phyloP scores from a whole-genome alignment of 2,329 filamentous ascomycete species.

The Sporothrix euskadiensis region DNA sequence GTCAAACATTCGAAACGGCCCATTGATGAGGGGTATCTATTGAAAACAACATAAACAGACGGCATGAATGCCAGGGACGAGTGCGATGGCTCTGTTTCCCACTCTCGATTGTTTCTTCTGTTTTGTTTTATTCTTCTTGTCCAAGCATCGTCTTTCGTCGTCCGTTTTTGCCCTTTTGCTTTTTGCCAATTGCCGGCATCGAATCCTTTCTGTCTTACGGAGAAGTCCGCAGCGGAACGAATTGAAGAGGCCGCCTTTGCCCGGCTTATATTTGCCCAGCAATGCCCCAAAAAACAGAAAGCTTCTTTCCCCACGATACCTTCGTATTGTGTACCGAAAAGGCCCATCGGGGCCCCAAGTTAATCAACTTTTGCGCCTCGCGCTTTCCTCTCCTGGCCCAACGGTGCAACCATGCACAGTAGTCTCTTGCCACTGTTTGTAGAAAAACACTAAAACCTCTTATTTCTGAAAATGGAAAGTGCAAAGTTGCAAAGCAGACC shows the following conservation, averaged over 20 bases:
- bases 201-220: not conserved
- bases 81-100: not conserved
- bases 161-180: not conserved
- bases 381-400: not conserved
- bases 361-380: constrained; percentile 1
- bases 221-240: not conserved
- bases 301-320: not conserved
- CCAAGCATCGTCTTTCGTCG: not conserved
- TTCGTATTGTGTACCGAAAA: not conserved
- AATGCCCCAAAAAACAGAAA: not conserved
- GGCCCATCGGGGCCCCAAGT: not conserved
- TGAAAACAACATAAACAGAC: not conserved
- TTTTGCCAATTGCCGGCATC: not conserved
- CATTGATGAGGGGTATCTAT: not conserved
- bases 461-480: constrained; percentile 1
- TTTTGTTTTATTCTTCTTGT: not conserved
- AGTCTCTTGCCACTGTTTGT: not conserved
- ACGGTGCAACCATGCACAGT: not conserved
- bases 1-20: not conserved
- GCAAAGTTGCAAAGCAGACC: not conserved
- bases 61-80: constrained; percentile 6
- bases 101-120: not conserved
- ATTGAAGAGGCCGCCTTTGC: not conserved
- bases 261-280: not conserved
- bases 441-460: not conserved